phyloP scores from a whole-genome alignment of 345 rosid species.

The Rhodomyrtus tomentosa region DNA sequence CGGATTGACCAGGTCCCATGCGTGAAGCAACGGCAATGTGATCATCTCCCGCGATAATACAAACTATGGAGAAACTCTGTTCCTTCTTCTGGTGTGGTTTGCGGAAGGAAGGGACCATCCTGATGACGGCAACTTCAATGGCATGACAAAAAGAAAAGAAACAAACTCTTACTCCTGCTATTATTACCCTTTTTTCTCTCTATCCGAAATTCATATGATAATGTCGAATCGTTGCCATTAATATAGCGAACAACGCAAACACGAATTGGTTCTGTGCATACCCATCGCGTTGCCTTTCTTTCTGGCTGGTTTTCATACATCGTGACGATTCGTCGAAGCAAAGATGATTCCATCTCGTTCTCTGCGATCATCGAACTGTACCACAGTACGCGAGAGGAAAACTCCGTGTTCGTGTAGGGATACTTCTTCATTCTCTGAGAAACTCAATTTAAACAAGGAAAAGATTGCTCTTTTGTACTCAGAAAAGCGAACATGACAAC shows the following conservation, averaged over 20 bases:
- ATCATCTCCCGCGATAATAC: background rate
- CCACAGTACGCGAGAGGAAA: background rate
- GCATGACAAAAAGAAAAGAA: background rate
- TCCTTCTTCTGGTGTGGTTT: background rate
- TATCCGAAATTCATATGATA: background rate
- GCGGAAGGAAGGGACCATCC: background rate
- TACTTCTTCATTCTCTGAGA: background rate
- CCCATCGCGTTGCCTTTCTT: background rate
- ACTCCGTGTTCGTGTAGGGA: background rate
- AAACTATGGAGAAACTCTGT: background rate
- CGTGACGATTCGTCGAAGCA: background rate
- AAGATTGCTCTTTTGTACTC: background rate
- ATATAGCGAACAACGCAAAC: background rate
- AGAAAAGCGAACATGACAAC: background rate
- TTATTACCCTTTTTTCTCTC: background rate
- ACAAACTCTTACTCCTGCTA: rapidly evolving
- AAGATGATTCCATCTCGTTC: background rate
- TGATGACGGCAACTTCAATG: background rate
- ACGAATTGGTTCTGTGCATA: background rate
- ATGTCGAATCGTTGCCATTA: background rate
- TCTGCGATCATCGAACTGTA: background rate
- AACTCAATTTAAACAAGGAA: background rate
- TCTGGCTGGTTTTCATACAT: background rate
- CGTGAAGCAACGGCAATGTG: no score
- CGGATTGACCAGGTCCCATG: background rate